phyloP scores from a whole-genome alignment of 495 filamentous ascomycete genomes.

The Aspergillus cristatus region DNA sequence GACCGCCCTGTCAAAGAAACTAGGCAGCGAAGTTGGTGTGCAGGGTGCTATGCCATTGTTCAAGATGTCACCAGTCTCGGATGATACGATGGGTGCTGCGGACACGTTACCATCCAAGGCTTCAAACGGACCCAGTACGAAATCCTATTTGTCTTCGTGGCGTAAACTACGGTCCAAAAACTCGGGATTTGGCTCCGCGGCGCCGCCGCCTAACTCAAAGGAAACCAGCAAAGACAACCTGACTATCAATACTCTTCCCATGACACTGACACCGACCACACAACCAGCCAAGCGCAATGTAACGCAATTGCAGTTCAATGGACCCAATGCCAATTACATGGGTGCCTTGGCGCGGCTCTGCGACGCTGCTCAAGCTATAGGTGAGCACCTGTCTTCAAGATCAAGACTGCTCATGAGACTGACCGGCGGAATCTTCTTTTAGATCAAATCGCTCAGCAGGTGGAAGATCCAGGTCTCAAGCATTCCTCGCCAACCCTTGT shows the following conservation, averaged over 20 bases:
- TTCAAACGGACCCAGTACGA: slow-evolving; percentile 47
- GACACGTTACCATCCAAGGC: slow-evolving; percentile 40
- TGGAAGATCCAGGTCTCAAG: slow-evolving; percentile 84
- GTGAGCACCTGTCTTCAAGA: slow-evolving; percentile 43
- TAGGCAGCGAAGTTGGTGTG: slow-evolving; percentile 84
- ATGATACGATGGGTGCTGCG: slow-evolving; percentile 26
- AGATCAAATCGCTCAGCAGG: slow-evolving; percentile 96
- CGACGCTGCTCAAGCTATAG: slow-evolving; percentile 87
- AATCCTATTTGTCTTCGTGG: slow-evolving; percentile 65
- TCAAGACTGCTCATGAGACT: background rate
- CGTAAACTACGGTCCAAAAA: slow-evolving; percentile 83
- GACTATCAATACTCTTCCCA: slow-evolving; percentile 66
- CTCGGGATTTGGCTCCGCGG: slow-evolving; percentile 46
- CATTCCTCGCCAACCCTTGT: slow-evolving; percentile 80
- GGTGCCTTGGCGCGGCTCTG: slow-evolving; percentile 81
- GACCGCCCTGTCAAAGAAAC: slow-evolving; percentile 62
- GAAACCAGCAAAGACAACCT: slow-evolving; percentile 51
- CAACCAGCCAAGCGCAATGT: slow-evolving; percentile 59
- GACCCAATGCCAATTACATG: slow-evolving; percentile 87
- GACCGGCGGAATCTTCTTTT: background rate
- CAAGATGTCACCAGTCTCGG: slow-evolving; percentile 46
- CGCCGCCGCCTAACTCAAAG: slow-evolving; percentile 19
- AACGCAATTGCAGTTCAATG: slow-evolving; percentile 58
- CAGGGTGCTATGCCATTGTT: slow-evolving; percentile 59
- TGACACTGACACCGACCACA: slow-evolving; percentile 57